Evolutionary conservation across 2,329 filamentous ascomycete genomes (phyloP).

Genomic region (Lasiodiplodia sp.): DNA sequence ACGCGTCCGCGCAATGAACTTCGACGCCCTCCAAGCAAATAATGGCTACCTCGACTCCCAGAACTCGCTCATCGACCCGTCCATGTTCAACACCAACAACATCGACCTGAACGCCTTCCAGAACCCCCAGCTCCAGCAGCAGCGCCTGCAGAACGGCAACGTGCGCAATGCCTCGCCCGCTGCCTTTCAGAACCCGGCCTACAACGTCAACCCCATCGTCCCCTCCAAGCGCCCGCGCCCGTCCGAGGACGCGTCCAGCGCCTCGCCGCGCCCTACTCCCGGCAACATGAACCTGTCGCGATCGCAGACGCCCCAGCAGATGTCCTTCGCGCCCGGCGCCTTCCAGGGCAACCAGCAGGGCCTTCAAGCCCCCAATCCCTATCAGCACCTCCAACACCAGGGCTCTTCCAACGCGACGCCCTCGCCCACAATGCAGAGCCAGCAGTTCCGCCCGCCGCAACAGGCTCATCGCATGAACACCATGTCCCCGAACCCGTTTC

Average conservation of each 20-base stretch:
- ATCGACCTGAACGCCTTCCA: slow-evolving; percentile 62
- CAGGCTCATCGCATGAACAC: slow-evolving; percentile 79
- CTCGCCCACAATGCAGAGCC: slow-evolving; percentile 89
- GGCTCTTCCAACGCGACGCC: slow-evolving; percentile 85
- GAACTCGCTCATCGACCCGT: slow-evolving; percentile 45
- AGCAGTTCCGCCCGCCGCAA: slow-evolving; percentile 72
- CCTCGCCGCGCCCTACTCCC: slow-evolving; percentile 75
- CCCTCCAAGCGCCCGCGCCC: slow-evolving; percentile 88
- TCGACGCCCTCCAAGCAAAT: slow-evolving; percentile 32
- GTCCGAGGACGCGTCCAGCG: slow-evolving; percentile 81
- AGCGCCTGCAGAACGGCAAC: slow-evolving; percentile 79
- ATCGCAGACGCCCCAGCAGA: slow-evolving; percentile 89
- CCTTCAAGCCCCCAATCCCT: slow-evolving; percentile 71
- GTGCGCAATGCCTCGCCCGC: slow-evolving; percentile 68
- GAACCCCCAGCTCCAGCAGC: slow-evolving; percentile 43
- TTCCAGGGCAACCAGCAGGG: slow-evolving; percentile 66
- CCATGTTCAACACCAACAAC: slow-evolving; percentile 43
- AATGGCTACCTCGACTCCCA: slow-evolving; percentile 34
- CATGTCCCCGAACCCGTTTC: slow-evolving; percentile 90
- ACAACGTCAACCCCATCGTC: slow-evolving; percentile 84
- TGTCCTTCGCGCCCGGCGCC: slow-evolving; percentile 67
- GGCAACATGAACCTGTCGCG: slow-evolving; percentile 64
- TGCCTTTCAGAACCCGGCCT: slow-evolving; percentile 77
- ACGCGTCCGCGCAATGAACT: slow-evolving; percentile 32
- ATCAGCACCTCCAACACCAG: slow-evolving; percentile 82